Percentiles rank a stretch among this genome's conserved stretches.
Conservation (phyloP, 768 basidiomycete genomes). For the Podaxis mareebaensis region DNA sequence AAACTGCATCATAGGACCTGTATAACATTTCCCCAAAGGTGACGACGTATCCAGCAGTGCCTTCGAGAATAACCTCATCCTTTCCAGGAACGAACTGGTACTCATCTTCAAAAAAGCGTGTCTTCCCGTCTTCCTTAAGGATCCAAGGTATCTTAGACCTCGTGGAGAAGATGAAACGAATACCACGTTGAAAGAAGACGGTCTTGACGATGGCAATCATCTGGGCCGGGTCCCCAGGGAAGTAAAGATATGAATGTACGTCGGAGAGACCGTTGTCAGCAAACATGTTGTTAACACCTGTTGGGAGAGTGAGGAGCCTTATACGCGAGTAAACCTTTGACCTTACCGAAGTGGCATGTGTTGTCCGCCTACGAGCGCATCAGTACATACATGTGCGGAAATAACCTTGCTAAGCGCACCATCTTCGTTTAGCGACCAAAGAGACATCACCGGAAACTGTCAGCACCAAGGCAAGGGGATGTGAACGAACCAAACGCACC, state of each 20-base stretch:
- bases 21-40: conserved; percentile 89
- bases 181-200: conserved; percentile 81
- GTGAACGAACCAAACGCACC: conserved; percentile 29
- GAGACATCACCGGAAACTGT: neutral
- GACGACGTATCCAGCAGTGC: conserved; percentile 80
- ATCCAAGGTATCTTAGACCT: conserved; percentile 89
- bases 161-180: conserved; percentile 88
- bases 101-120: conserved; percentile 62
- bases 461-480: neutral
- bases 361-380: conserved; percentile 41
- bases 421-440: conserved; percentile 24
- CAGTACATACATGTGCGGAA: neutral
- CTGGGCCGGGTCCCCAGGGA: conserved; percentile 83
- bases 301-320: conserved; percentile 34
- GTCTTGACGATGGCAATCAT: conserved; percentile 76
- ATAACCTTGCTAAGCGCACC: conserved; percentile 22
- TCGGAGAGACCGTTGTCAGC: conserved; percentile 87
- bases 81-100: conserved; percentile 85
- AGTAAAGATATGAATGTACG: conserved; percentile 78
- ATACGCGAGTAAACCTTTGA: neutral
- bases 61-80: conserved; percentile 80
- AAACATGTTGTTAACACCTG: conserved; percentile 85
- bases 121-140: conserved; percentile 70
- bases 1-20: conserved; percentile 79
- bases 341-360: conserved; percentile 45